A percentile compares a stretch with the other conserved stretches of the same genome.
These are phyloP conservation scores for Passalora sequoiae DNA, from an alignment of 2,329 filamentous ascomycete species.

Conservation along the genomic window DNA sequence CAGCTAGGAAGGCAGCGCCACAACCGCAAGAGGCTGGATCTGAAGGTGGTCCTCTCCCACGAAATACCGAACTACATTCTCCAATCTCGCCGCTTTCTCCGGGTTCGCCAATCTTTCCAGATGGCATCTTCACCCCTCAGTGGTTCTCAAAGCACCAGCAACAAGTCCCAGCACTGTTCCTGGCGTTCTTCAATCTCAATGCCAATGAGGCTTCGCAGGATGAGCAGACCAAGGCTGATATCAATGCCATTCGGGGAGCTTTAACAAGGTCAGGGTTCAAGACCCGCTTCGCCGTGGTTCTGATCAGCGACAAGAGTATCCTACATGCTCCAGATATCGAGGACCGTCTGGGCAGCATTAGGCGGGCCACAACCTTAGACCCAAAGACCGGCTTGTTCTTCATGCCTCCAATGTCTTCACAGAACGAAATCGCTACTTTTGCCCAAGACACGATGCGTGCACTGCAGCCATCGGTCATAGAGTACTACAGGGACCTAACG, in stretches of 20 bases:
- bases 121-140: slow-evolving; percentile 73
- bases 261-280: slow-evolving; percentile 69
- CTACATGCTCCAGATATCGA: slow-evolving; percentile 58
- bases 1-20: slow-evolving; percentile 58
- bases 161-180: slow-evolving; percentile 70
- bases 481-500: slow-evolving; percentile 92
- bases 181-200: slow-evolving; percentile 75
- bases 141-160: slow-evolving; percentile 91
- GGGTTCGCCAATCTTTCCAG: slow-evolving; percentile 75
- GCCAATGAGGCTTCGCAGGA: slow-evolving; percentile 74
- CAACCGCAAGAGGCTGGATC: slow-evolving; percentile 47
- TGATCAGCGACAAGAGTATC: slow-evolving; percentile 67
- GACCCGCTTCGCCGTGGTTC: slow-evolving; percentile 68
- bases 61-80: slow-evolving; percentile 65
- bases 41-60: slow-evolving; percentile 26
- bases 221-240: slow-evolving; percentile 80
- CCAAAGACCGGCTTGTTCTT: slow-evolving; percentile 77
- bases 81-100: slow-evolving; percentile 87
- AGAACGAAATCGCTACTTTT: slow-evolving; percentile 66
- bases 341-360: slow-evolving; percentile 72
- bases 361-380: slow-evolving; percentile 73
- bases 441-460: slow-evolving; percentile 66
- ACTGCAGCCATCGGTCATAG: slow-evolving; percentile 68
- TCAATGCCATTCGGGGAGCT: slow-evolving; percentile 67
- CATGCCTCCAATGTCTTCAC: slow-evolving; percentile 67